A percentile compares a stretch with the other conserved stretches of the same genome.
phyloP scores from a whole-genome alignment of 2,329 filamentous ascomycete species.

The Nectriaceae sp. region DNA sequence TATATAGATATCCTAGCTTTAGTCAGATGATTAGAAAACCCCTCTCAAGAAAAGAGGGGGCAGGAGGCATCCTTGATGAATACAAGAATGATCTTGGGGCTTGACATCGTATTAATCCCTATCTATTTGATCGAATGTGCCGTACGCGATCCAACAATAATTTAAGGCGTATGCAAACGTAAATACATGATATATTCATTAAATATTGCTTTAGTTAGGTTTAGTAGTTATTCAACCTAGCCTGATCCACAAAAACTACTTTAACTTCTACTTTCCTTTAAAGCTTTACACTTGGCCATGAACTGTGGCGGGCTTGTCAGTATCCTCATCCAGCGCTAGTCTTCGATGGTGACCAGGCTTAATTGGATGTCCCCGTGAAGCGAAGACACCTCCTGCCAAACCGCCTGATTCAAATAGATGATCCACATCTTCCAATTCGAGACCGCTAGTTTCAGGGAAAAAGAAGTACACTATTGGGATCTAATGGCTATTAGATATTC shows the following conservation, averaged over 20 bases:
- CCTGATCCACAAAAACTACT: too few species aligned
- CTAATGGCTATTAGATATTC: too few species aligned
- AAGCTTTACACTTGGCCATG: not conserved
- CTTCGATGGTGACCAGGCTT: not conserved
- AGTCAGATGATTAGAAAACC: too few species aligned
- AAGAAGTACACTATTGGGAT: conserved; percentile 20
- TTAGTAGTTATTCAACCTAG: too few species aligned
- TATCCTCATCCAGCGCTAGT: not conserved
- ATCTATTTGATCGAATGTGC: too few species aligned
- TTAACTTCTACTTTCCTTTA: not conserved
- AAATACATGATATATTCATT: not conserved
- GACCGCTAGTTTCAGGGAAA: conserved; percentile 18
- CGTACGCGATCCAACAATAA: too few species aligned
- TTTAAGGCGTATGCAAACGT: not conserved
- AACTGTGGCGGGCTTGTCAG: too few species aligned
- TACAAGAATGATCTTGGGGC: too few species aligned
- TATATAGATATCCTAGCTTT: too few species aligned
- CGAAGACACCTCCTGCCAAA: conserved; percentile 34
- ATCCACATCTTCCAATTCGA: conserved; percentile 45
- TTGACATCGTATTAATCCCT: too few species aligned
- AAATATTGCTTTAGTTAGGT: not conserved
- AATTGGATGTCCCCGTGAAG: not conserved
- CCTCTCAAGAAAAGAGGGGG: too few species aligned
- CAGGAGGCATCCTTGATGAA: too few species aligned
- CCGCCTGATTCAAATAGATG: conserved; percentile 32